phyloP scores from a whole-genome alignment of 805 yeast genomes.

The Nakazawaea wickerhamii region DNA sequence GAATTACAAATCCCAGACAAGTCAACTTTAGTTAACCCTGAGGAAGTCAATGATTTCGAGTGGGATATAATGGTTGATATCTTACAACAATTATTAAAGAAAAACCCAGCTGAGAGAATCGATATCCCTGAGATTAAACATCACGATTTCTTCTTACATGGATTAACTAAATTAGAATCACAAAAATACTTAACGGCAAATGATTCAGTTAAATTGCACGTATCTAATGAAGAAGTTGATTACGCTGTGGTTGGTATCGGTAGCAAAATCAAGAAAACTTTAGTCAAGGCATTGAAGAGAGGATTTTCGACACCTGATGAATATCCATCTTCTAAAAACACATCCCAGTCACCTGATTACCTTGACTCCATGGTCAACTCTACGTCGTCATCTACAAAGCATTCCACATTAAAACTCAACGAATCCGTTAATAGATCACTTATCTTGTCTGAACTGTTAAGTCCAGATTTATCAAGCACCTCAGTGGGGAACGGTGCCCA shows the following conservation, averaged over 20 bases:
- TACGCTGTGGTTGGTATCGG: conserved; percentile 84
- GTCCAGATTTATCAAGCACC: conserved; percentile 4
- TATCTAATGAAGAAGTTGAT: conserved; percentile 62
- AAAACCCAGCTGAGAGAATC: conserved; percentile 64
- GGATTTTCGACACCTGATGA: conserved; percentile 9
- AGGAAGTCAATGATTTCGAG: conserved; percentile 19
- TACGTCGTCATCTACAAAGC: conserved; percentile 9
- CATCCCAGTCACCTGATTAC: not conserved
- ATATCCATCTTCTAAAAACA: not conserved
- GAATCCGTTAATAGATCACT: conserved; percentile 1
- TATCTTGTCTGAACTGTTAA: conserved; percentile 7
- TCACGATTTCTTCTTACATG: conserved; percentile 57
- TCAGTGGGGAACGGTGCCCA: not conserved
- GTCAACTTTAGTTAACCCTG: not conserved
- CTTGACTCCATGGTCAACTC: conserved; percentile 1
- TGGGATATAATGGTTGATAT: conserved; percentile 50
- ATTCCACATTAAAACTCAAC: not conserved
- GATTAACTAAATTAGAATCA: conserved; percentile 23
- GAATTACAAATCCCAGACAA: conserved; percentile 51
- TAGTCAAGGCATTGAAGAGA: conserved; percentile 34
- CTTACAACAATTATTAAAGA: conserved; percentile 53
- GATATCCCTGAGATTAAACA: conserved; percentile 66
- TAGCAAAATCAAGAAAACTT: conserved; percentile 48
- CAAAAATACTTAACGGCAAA: conserved; percentile 19
- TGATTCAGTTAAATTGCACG: conserved; percentile 39